A percentile compares a stretch with the other conserved stretches of the same genome.
Evolutionary conservation across 1,139 yeast genomes (phyloP).

Genomic region (Sugiyamaella xylanicola): DNA sequence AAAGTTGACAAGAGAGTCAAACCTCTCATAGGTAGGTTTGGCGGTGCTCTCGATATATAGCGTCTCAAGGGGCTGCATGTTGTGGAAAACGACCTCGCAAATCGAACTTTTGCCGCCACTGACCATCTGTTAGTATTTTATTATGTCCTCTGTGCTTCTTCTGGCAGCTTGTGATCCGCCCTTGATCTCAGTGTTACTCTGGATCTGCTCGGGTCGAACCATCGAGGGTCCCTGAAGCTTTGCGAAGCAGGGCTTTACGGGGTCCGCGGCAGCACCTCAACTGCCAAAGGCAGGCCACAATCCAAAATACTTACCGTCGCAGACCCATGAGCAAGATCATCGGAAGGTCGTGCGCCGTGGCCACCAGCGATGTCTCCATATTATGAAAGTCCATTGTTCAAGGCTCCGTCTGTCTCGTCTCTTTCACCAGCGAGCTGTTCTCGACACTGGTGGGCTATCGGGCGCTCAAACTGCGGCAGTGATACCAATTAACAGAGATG

Average conservation of each 20-base stretch:
- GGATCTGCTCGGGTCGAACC: background rate
- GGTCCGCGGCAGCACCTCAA: background rate
- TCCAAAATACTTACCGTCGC: constrained; percentile 49
- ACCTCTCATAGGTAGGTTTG: constrained; percentile 63
- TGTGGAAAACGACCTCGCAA: constrained; percentile 92
- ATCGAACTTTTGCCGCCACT: constrained; percentile 80
- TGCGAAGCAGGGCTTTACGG: background rate
- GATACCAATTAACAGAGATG: too few relatives aligned
- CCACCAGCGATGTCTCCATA: constrained; percentile 29
- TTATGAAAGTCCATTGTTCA: constrained; percentile 21
- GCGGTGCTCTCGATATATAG: constrained; percentile 87
- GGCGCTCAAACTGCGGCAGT: too few relatives aligned
- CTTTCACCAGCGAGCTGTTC: too few relatives aligned
- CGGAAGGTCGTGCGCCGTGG: constrained; percentile 33
- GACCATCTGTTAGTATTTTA: background rate
- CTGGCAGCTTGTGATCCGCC: constrained; percentile 15
- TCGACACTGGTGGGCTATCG: too few relatives aligned
- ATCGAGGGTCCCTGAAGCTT: background rate
- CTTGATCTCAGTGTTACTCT: background rate
- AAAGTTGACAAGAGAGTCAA: constrained; percentile 73
- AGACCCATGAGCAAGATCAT: constrained; percentile 74
- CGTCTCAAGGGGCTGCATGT: constrained; percentile 95
- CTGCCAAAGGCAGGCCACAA: background rate
- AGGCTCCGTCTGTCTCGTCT: too few relatives aligned
- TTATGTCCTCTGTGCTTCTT: constrained; percentile 27